These are phyloP conservation scores for Aureobasidium sp. DNA, from an alignment of 2,329 filamentous ascomycete genomes.

Conservation along the genomic window DNA sequence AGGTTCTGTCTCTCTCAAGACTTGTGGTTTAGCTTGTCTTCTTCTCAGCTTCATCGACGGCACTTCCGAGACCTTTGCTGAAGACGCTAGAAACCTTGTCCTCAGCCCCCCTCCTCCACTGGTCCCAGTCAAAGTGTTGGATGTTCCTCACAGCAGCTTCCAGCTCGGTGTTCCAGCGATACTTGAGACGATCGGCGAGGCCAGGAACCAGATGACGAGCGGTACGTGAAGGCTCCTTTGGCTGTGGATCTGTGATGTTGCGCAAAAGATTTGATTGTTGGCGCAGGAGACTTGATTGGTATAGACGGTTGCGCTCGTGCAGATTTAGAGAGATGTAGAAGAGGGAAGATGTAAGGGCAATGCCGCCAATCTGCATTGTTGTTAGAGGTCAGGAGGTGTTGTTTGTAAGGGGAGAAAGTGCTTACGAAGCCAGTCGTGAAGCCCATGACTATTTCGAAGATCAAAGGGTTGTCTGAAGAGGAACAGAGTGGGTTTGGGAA, in stretches of 20 bases:
- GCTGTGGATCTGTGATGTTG: conserved; percentile 35
- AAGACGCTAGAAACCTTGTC: conserved; percentile 23
- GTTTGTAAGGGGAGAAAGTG: neutral
- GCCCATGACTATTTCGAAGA: conserved; percentile 31
- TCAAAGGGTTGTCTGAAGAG: neutral
- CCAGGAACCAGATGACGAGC: conserved; percentile 32
- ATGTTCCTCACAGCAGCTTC: conserved; percentile 34
- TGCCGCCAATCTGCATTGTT: conserved; percentile 36
- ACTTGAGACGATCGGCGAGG: conserved; percentile 39
- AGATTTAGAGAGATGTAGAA: conserved; percentile 31
- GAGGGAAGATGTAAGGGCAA: conserved; percentile 41
- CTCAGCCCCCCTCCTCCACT: conserved; percentile 31
- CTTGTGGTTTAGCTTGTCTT: neutral
- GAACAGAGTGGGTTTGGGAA: neutral
- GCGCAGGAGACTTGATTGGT: conserved; percentile 37
- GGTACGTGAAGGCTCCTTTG: conserved; percentile 30
- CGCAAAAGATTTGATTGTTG: conserved; percentile 37
- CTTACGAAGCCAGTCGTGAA: conserved; percentile 45
- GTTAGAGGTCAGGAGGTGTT: neutral
- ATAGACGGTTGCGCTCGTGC: conserved; percentile 38
- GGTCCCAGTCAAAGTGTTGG: conserved; percentile 39
- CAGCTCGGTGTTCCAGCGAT: conserved; percentile 41
- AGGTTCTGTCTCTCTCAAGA: neutral
- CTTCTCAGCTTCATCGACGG: neutral
- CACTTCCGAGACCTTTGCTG: neutral